These are phyloP conservation scores for Grifola frondosa DNA, from an alignment of 1,284 basidiomycete species.

Conservation along the genomic window DNA sequence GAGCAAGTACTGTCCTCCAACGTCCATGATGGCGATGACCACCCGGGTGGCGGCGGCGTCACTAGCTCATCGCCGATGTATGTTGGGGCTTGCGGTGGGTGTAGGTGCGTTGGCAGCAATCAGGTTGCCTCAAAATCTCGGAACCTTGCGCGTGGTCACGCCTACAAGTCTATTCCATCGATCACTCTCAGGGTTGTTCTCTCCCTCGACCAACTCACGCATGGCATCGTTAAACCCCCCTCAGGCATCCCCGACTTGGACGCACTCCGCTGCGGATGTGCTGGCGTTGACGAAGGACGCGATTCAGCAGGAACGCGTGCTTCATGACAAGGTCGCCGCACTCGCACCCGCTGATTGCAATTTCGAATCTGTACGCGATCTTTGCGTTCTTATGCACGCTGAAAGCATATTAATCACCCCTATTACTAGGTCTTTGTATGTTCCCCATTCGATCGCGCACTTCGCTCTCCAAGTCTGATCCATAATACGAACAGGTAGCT, in stretches of 20 bases:
- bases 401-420: too few relatives aligned
- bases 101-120: constrained; percentile 21
- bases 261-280: constrained; percentile 65
- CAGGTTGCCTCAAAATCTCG: constrained; percentile 15
- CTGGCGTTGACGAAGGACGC: constrained; percentile 54
- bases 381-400: too few relatives aligned
- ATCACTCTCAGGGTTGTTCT: constrained; percentile 22
- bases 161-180: constrained; percentile 12
- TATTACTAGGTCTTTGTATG: constrained; percentile 63
- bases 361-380: too few relatives aligned
- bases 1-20: constrained; percentile 5
- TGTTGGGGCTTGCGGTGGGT: constrained; percentile 19
- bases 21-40: constrained; percentile 14
- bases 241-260: constrained; percentile 67
- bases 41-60: constrained; percentile 16
- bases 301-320: constrained; percentile 54
- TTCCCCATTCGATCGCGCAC: constrained; percentile 14
- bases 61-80: constrained; percentile 10
- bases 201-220: constrained; percentile 16
- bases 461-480: neutral
- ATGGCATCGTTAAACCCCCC: constrained; percentile 60
- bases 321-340: constrained; percentile 63
- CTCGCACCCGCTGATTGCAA: too few relatives aligned
- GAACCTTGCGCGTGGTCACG: constrained; percentile 26
- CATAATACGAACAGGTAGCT: constrained; percentile 37